Base-by-base conservation (phyloP, 768 basidiomycete species). In the Termitomyces sp. region DNA sequence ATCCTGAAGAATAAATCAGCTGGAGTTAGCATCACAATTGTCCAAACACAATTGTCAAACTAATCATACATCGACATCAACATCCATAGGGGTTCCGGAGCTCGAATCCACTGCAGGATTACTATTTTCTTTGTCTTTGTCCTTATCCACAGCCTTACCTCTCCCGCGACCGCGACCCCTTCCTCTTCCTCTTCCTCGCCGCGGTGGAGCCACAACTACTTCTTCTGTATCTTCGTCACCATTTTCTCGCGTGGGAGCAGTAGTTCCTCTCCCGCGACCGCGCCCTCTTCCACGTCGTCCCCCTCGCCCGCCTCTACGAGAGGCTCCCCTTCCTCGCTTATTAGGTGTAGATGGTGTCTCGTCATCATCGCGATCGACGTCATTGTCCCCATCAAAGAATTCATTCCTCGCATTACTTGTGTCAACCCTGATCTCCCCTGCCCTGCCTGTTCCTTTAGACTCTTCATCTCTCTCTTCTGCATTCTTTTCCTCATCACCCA, bases 351-450 rank as follows among this genome's bases (percentile, higher is more conserved):
- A 25, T 0, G 45, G 54, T 10, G 58, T 45, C n/a, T 63, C 60
- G 25, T 74, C 70, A 34, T 74, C 73, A 52, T 83, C 78, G 51
- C 73, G 76, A 60, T 92, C 91, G 20, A 83, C 79, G 67, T 92
- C 90, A 49, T 83, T 78, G 31, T 90, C 88, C 5, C 83, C 86
- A 49, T 91, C 90, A 68, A 81, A 94, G 64, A 80, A 91, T 65
- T 92, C 91, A 65, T 88, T 91, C 64, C 82, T 74, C 3, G 81
- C 79, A 36, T 68, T 77, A 54, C 79, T 81, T 17, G 81, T 77
- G 63, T 88, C 88, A 8, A 69, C 69, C 60, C 88, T 75, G 36
- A 71, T 72, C 69, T 87, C 84, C 42, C 88, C 88, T 4, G 83
- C 84, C 31, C 75, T 66, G 2, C 83, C 81, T 9, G 83, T 75